Conservation (phyloP, 139 green algal species). For the Chlorella sp. region DNA sequence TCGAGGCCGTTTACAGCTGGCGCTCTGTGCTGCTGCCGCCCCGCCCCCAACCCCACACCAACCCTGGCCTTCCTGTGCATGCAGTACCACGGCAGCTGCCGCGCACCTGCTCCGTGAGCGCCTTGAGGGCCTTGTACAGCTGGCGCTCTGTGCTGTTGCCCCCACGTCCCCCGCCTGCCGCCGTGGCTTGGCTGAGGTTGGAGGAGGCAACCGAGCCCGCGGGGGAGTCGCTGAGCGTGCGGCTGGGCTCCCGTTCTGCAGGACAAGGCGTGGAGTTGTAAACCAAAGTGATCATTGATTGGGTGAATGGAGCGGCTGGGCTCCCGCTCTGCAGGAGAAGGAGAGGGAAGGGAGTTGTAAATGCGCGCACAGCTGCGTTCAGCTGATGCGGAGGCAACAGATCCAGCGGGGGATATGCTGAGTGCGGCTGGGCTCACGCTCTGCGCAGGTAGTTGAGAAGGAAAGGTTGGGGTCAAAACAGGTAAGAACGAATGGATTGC, state of each 20-base stretch:
- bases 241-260: conserved; percentile 6
- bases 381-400: no score
- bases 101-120: conserved; percentile 16
- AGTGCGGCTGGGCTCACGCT: no score
- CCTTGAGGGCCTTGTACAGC: conserved; percentile 35
- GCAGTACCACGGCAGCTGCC: no score
- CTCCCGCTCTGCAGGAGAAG: not conserved
- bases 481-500: no score
- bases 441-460: no score
- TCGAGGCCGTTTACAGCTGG: conserved; percentile 29
- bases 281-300: no score
- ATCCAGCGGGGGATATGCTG: not conserved
- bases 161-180: conserved; percentile 4
- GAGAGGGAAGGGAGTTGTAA: not conserved
- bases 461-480: no score
- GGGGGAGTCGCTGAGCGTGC: conserved; percentile 20
- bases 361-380: not conserved
- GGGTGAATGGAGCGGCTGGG: no score
- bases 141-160: conserved; percentile 24
- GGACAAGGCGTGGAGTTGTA: no score
- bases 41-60: conserved; percentile 8
- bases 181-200: conserved; percentile 14
- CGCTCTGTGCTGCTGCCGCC: conserved; percentile 23
- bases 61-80: not conserved
- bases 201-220: conserved; percentile 28